phyloP scores from a whole-genome alignment of 1,284 basidiomycete genomes.

The Naganishia sp. region DNA sequence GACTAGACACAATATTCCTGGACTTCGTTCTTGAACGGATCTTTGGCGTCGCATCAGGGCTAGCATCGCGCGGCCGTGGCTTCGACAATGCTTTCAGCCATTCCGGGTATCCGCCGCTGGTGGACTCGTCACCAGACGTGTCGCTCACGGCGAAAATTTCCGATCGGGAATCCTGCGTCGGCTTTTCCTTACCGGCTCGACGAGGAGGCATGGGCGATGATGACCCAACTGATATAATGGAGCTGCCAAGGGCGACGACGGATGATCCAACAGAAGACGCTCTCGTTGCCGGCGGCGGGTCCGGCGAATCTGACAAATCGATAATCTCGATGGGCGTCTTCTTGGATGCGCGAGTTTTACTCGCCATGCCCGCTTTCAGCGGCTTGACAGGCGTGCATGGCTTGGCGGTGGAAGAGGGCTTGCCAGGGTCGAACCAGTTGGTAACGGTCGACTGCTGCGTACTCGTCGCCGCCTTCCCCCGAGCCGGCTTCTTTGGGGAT shows the following conservation, averaged over 20 bases:
- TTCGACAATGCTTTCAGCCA: constrained; percentile 3
- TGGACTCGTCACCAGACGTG: constrained; percentile 4
- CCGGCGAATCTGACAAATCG: constrained; percentile 27
- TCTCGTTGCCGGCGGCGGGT: neutral
- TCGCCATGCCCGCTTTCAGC: neutral
- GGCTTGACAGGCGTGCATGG: constrained; percentile 1
- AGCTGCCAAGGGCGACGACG: constrained; percentile 8
- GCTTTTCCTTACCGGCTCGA: neutral
- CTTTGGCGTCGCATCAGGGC: constrained; percentile 7
- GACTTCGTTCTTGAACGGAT: neutral
- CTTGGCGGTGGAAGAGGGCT: neutral
- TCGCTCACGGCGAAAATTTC: neutral
- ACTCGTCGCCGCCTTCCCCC: neutral
- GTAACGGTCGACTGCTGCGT: constrained; percentile 20
- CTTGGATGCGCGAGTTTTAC: neutral
- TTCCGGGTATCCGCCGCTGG: neutral
- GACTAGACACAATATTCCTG: neutral
- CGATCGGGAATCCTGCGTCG: neutral
- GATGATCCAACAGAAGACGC: constrained; percentile 3
- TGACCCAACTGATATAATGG: constrained; percentile 8
- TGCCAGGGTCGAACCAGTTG: constrained; percentile 22
- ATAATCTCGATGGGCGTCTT: constrained; percentile 24
- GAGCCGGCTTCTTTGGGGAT: constrained; percentile 10
- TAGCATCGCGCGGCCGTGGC: neutral
- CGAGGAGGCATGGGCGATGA: neutral